Conservation (phyloP, 352 stramenopile genomes). For the Pythium monospermum region DNA sequence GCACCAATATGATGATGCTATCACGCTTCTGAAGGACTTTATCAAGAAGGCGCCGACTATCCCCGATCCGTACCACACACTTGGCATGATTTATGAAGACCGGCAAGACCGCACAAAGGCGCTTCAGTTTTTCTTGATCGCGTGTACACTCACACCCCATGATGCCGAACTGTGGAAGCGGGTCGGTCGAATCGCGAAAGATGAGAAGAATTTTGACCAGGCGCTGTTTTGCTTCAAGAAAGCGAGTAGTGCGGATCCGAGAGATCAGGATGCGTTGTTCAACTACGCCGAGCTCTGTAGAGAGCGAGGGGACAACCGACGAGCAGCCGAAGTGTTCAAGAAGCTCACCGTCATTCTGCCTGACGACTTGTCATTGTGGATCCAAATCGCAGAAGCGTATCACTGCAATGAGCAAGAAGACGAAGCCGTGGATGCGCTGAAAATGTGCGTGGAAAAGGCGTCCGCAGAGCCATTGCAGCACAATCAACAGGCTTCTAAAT, state of each 20-base stretch:
- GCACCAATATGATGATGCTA: slow-evolving; percentile 80
- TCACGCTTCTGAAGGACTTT: slow-evolving; percentile 80
- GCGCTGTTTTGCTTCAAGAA: slow-evolving; percentile 86
- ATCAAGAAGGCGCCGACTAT: slow-evolving; percentile 88
- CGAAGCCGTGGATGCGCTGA: slow-evolving; percentile 76
- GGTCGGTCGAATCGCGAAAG: slow-evolving; percentile 78
- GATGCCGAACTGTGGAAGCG: slow-evolving; percentile 84
- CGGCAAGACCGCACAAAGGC: slow-evolving; percentile 74
- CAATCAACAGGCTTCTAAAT: slow-evolving; percentile 61
- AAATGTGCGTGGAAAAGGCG: slow-evolving; percentile 81
- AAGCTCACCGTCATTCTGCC: slow-evolving; percentile 69
- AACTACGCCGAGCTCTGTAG: slow-evolving; percentile 78
- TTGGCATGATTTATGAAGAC: slow-evolving; percentile 87
- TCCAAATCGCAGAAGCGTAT: slow-evolving; percentile 83
- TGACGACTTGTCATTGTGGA: slow-evolving; percentile 78
- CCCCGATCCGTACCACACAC: slow-evolving; percentile 80
- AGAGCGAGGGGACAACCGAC: slow-evolving; percentile 71
- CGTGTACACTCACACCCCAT: slow-evolving; percentile 73
- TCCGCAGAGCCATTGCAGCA: slow-evolving; percentile 53
- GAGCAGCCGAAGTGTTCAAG: slow-evolving; percentile 76
- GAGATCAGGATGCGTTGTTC: slow-evolving; percentile 77
- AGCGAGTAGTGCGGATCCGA: slow-evolving; percentile 69
- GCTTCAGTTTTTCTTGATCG: slow-evolving; percentile 84
- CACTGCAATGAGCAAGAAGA: slow-evolving; percentile 86
- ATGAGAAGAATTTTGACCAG: slow-evolving; percentile 84